A percentile compares a stretch with the other conserved stretches of the same genome.
Evolutionary conservation across 2,329 filamentous ascomycete species (phyloP).

Genomic region (Aureobasidium sp.): DNA sequence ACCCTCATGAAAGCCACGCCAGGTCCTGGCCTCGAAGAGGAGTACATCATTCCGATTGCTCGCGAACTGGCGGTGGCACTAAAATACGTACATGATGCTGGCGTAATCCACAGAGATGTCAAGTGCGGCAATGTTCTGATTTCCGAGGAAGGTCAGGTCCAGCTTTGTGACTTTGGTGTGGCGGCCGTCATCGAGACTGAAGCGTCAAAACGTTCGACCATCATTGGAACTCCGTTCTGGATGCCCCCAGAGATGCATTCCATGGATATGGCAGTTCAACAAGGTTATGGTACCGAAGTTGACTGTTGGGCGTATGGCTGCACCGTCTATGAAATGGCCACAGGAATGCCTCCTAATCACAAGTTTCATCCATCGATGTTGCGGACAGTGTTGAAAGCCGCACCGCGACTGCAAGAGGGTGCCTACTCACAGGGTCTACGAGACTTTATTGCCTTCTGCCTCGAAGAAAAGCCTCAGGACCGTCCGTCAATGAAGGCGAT

Average conservation of each 20-base stretch:
- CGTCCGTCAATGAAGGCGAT: slow-evolving; percentile 65
- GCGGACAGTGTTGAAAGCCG: slow-evolving; percentile 53
- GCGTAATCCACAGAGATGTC: slow-evolving; percentile 59
- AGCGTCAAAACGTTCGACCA: slow-evolving; percentile 68
- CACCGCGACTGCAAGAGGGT: slow-evolving; percentile 64
- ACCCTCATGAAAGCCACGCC: slow-evolving; percentile 50
- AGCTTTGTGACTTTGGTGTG: slow-evolving; percentile 80
- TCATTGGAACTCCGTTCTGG: slow-evolving; percentile 79
- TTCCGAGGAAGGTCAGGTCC: slow-evolving; percentile 67
- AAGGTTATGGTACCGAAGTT: slow-evolving; percentile 43
- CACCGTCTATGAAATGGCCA: slow-evolving; percentile 74
- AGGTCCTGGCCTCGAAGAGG: slow-evolving; percentile 45
- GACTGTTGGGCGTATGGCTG: slow-evolving; percentile 85
- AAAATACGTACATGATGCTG: slow-evolving; percentile 58
- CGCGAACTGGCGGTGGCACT: slow-evolving; percentile 56
- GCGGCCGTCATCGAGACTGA: slow-evolving; percentile 70
- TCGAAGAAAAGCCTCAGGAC: slow-evolving; percentile 60
- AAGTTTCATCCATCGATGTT: slow-evolving; percentile 47
- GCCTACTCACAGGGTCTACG: slow-evolving; percentile 63
- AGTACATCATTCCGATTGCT: slow-evolving; percentile 57
- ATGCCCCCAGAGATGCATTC: slow-evolving; percentile 67
- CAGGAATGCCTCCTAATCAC: slow-evolving; percentile 66
- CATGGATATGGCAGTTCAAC: slow-evolving; percentile 17
- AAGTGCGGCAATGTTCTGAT: slow-evolving; percentile 73
- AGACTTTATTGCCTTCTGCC: slow-evolving; percentile 64